Conservation (phyloP, 2,329 filamentous ascomycete genomes). For the Paracorniculantispora psalliotae region DNA sequence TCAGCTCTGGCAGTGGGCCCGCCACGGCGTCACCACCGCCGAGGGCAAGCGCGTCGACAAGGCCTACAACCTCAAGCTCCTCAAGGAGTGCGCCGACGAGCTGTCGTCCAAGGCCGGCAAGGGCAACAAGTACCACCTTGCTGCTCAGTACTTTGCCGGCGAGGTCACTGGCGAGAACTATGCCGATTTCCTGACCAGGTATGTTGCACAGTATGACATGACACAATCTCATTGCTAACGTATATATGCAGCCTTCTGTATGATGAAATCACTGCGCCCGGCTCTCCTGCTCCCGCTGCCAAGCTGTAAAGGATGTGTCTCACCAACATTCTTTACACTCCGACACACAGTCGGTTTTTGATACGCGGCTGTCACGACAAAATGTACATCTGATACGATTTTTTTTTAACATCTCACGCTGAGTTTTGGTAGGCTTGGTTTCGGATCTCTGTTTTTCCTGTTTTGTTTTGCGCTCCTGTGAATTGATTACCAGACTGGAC, state of each 20-base stretch:
- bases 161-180: conserved; percentile 98
- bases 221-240: conserved; percentile 15
- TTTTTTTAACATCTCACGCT: neutral
- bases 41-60: conserved; percentile 94
- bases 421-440: neutral
- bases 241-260: conserved; percentile 62
- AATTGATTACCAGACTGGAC: conserved; percentile 2
- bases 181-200: conserved; percentile 88
- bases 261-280: conserved; percentile 77
- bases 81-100: conserved; percentile 78
- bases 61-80: conserved; percentile 77
- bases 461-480: neutral
- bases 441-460: neutral
- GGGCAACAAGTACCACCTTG: conserved; percentile 88
- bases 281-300: conserved; percentile 54
- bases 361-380: neutral
- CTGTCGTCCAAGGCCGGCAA: conserved; percentile 69
- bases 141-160: conserved; percentile 84
- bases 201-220: conserved; percentile 30
- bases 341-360: neutral
- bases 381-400: conserved; percentile 5
- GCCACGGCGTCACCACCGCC: conserved; percentile 65
- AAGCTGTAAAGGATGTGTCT: conserved; percentile 47
- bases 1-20: conserved; percentile 96
- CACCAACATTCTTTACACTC: neutral